phyloP scores from a whole-genome alignment of 2,329 filamentous ascomycete species.

The Diaporthe humulicola region DNA sequence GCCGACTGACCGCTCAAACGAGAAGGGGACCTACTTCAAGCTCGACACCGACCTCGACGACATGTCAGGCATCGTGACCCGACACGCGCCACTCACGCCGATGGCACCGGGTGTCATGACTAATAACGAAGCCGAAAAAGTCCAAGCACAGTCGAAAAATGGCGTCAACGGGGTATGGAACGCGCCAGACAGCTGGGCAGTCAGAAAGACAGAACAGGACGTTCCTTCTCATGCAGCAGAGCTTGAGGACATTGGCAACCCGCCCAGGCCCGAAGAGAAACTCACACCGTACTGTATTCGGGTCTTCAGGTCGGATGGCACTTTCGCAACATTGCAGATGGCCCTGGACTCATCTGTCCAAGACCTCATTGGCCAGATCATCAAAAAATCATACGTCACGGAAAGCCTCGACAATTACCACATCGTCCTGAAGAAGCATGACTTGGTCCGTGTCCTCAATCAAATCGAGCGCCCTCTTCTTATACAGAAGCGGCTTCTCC shows the following conservation, averaged over 20 bases:
- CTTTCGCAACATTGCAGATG: constrained; percentile 92
- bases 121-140: constrained; percentile 58
- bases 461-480: constrained; percentile 85
- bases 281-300: constrained; percentile 88
- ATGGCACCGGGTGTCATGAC: constrained; percentile 69
- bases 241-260: constrained; percentile 76
- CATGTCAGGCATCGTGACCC: constrained; percentile 91
- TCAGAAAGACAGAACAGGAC: constrained; percentile 80
- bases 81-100: constrained; percentile 78
- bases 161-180: constrained; percentile 79
- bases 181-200: constrained; percentile 96
- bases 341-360: constrained; percentile 85
- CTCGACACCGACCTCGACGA: constrained; percentile 90
- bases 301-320: constrained; percentile 93
- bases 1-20: constrained; percentile 66
- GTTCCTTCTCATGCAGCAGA: constrained; percentile 67
- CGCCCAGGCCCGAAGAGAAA: constrained; percentile 81
- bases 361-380: constrained; percentile 89
- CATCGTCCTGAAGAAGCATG: constrained; percentile 94
- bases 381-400: constrained; percentile 93
- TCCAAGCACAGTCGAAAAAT: constrained; percentile 46
- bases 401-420: constrained; percentile 95
- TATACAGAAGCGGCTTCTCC: constrained; percentile 90
- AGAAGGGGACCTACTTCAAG: constrained; percentile 73
- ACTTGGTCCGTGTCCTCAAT: constrained; percentile 84